A percentile compares a stretch with the other conserved stretches of the same genome.
Conservation (phyloP, 192 early-diverging fungal species). For the Chytriomyces sp. region DNA sequence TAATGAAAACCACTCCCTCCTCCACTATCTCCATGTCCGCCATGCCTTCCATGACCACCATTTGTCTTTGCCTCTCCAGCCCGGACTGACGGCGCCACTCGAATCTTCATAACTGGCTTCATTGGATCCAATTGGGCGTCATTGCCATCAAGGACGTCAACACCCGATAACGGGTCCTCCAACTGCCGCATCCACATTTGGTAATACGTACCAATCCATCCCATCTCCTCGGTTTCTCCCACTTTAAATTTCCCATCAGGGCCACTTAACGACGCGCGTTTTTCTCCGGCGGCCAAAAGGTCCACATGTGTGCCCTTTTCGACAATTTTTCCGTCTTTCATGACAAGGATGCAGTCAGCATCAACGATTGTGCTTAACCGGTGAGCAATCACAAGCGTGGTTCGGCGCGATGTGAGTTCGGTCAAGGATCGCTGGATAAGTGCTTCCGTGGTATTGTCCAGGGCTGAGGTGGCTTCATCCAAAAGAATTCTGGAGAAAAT, state of each 20-base stretch:
- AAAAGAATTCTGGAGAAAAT: too few species aligned
- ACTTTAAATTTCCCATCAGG: constrained; percentile 35
- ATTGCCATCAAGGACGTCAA: neutral
- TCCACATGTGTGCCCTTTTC: constrained; percentile 84
- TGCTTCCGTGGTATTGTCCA: constrained; percentile 82
- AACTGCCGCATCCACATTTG: constrained; percentile 94
- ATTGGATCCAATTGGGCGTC: neutral
- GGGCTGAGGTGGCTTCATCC: constrained; percentile 92
- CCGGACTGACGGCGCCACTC: neutral
- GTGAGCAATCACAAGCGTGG: constrained; percentile 76
- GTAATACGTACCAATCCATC: constrained; percentile 72
- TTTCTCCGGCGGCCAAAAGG: constrained; percentile 58
- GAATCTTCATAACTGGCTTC: neutral
- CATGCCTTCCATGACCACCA: neutral
- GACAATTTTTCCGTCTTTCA: constrained; percentile 80
- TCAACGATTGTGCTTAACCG: constrained; percentile 79
- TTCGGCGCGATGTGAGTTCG: constrained; percentile 78
- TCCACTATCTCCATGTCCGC: neutral
- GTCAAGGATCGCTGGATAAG: constrained; percentile 84
- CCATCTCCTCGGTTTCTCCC: constrained; percentile 25
- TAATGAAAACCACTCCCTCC: constrained; percentile 1
- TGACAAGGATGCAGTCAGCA: constrained; percentile 82
- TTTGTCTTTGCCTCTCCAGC: neutral
- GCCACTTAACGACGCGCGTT: neutral
- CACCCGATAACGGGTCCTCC: constrained; percentile 36